Base-by-base conservation (phyloP, 2,329 filamentous ascomycete genomes). In the Colletotrichum musae region DNA sequence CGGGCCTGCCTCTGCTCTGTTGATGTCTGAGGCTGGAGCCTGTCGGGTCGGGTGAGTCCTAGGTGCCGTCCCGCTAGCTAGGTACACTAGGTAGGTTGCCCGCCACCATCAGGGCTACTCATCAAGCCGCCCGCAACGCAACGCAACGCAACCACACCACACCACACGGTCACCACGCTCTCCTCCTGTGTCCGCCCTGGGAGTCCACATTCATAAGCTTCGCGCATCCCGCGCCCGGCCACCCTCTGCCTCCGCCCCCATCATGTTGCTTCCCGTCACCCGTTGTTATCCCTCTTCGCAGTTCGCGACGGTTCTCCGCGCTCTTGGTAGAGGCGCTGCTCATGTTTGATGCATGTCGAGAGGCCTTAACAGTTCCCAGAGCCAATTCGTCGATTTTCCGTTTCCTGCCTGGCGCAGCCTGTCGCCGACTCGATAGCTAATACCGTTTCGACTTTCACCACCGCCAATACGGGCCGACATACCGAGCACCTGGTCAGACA, bases 151-250 rank as follows among this genome's bases (percentile, higher is more conserved):
- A 70, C 67, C 21, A 24, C 21, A 24, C 21, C 21, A 24, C 21
- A 24, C 21, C 21, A 24, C 21, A 24, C 21, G 2, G 3, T 18
- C 21, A 24, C 21, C 21, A 24, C 21, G 21, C 21, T 69, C 48
- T 21, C 16, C 45, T 47, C 10, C 18, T 60, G 50, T 32, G 51
- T 47, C 41, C 58, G 62, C 36, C 45, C 45, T 32, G 62, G 45
- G 56, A 66, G 18, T 61, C 51, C 62, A 56, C 62, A 67, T 70
- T 70, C 63, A 70, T 67, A 70, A 70, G 67, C 67, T 67, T 70
- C 67, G 67, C 51, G 56, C 67, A 45, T 70, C 67, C 67, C 67
- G 45, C 63, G 45, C 43, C 56, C 56, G 45, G 21, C 28, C 32
- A 12, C 32, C 3, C 32, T 36, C 7, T n/a, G 3, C 2, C 1